A percentile compares a stretch with the other conserved stretches of the same genome.
phyloP scores from a whole-genome alignment of 164 flowering plant genomes.

The Protea cynaroides region DNA sequence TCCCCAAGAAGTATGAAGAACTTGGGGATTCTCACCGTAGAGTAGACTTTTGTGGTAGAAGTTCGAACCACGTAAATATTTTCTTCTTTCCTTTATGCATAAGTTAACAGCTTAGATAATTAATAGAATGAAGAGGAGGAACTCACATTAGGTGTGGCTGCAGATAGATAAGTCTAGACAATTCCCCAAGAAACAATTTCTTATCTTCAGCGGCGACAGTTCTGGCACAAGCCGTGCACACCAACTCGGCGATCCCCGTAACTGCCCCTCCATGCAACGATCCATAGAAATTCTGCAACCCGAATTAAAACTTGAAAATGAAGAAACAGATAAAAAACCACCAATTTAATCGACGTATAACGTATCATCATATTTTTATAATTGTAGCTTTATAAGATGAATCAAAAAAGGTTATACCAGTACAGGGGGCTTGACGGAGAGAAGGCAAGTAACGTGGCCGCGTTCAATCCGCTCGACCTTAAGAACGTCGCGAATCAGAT shows the following conservation, averaged over 20 bases:
- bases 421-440: slow-evolving; percentile 29
- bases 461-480: slow-evolving; percentile 26
- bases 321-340: neutral
- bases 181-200: slow-evolving; percentile 15
- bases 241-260: slow-evolving; percentile 10
- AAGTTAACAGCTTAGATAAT: neutral
- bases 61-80: too few species aligned
- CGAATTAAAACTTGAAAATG: neutral
- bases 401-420: slow-evolving; percentile 4
- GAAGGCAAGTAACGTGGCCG: slow-evolving; percentile 30
- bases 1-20: too few species aligned
- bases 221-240: slow-evolving; percentile 15
- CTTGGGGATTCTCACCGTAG: too few species aligned
- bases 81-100: too few species aligned
- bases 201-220: slow-evolving; percentile 8
- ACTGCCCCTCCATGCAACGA: slow-evolving; percentile 19
- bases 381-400: neutral
- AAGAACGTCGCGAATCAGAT: slow-evolving; percentile 24
- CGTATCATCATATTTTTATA: too few species aligned
- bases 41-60: too few species aligned
- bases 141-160: slow-evolving; percentile 10
- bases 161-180: slow-evolving; percentile 8
- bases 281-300: too few species aligned
- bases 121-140: neutral
- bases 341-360: too few species aligned